Conservation (phyloP, 1,139 yeast species). For the Magnusiomyces ingens region DNA sequence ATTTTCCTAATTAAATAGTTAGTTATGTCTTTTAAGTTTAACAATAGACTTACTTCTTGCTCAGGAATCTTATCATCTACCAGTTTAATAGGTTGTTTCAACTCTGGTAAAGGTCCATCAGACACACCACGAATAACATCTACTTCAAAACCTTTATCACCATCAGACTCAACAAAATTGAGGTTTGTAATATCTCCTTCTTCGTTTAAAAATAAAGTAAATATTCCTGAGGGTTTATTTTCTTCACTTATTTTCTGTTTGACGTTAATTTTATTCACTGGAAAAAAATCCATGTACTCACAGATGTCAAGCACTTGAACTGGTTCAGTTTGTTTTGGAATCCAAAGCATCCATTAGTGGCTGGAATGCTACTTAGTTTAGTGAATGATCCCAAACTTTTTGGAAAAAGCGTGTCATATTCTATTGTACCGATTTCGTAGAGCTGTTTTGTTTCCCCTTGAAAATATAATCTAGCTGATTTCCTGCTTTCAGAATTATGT, state of each 20-base stretch:
- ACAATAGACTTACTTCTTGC: slow-evolving; percentile 17
- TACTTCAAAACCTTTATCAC: slow-evolving; percentile 9
- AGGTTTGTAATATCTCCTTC: slow-evolving; percentile 6
- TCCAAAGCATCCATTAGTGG: slow-evolving; percentile 22
- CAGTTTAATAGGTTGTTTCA: slow-evolving; percentile 26
- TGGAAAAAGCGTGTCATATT: slow-evolving; percentile 6
- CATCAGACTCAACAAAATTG: neutral
- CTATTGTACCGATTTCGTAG: slow-evolving; percentile 1
- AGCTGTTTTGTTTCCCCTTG: no score
- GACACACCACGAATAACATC: slow-evolving; percentile 6
- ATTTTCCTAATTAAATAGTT: slow-evolving; percentile 16
- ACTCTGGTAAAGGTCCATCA: slow-evolving; percentile 24
- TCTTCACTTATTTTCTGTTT: slow-evolving; percentile 6
- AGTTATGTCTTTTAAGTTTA: neutral
- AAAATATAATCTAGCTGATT: no score
- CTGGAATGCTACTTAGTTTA: slow-evolving; percentile 15
- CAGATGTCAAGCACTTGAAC: slow-evolving; percentile 21
- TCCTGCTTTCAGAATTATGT: no score
- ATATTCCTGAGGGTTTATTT: no score
- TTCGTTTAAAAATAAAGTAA: slow-evolving; percentile 6
- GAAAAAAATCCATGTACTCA: slow-evolving; percentile 13
- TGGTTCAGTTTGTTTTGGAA: slow-evolving; percentile 15
- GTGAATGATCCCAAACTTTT: slow-evolving; percentile 7
- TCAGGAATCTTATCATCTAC: slow-evolving; percentile 27
- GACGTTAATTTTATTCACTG: slow-evolving; percentile 9